These are phyloP conservation scores for Isatis tinctoria DNA, from an alignment of 345 rosid species.

Conservation along the genomic window DNA sequence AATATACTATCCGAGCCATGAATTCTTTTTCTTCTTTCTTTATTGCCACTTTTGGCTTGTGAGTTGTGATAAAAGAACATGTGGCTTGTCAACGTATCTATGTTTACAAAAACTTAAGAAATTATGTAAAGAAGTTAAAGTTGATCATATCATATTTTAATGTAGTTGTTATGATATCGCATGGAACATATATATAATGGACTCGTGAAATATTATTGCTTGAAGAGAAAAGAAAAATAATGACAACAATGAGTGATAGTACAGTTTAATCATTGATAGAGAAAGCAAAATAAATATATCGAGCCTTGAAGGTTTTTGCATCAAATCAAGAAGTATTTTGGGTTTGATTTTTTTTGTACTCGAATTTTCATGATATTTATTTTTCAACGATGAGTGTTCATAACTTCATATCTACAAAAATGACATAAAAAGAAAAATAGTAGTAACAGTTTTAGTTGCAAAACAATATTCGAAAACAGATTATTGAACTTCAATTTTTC, in stretches of 20 bases:
- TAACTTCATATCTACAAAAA: background rate
- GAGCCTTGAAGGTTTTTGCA: background rate
- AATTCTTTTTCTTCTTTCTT: background rate
- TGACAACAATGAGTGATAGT: conserved; percentile 32
- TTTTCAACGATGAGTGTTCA: background rate
- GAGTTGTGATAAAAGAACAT: conserved; percentile 10
- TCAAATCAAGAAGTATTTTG: background rate
- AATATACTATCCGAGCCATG: background rate
- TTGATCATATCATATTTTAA: conserved; percentile 4
- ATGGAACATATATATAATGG: conserved; percentile 9
- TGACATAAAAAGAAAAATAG: background rate
- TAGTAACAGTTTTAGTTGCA: background rate
- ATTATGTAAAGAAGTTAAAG: conserved; percentile 12
- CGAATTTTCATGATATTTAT: background rate
- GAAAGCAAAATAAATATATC: background rate
- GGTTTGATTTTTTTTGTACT: background rate
- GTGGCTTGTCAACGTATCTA: conserved; percentile 36
- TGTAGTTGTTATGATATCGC: background rate
- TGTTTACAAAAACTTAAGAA: background rate
- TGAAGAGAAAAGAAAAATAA: conserved; percentile 12
- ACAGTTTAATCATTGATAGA: conserved; percentile 29
- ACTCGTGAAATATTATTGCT: conserved; percentile 10
- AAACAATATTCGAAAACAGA: background rate
- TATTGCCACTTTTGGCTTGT: conserved; percentile 21
- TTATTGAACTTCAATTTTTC: background rate